These are phyloP conservation scores for Pharus latifolius DNA, from an alignment of 176 grass and related monocot species.

Conservation along the genomic window DNA sequence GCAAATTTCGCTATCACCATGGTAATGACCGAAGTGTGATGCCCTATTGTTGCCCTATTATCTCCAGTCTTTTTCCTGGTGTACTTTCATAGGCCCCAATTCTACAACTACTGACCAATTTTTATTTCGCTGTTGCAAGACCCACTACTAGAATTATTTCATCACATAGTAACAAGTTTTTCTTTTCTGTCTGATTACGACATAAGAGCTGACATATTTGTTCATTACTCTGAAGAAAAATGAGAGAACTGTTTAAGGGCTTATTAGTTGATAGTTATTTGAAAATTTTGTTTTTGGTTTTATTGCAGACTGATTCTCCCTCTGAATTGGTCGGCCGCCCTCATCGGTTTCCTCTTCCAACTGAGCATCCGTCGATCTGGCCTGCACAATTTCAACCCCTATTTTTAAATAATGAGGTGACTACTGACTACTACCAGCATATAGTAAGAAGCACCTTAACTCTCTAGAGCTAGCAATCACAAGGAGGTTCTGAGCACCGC, in stretches of 20 bases:
- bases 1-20: conserved; percentile 19
- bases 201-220: neutral
- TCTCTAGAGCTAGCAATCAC: neutral
- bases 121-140: neutral
- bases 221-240: neutral
- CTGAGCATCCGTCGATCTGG: conserved; percentile 46
- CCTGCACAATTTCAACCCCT: conserved; percentile 34
- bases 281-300: conserved; percentile 1
- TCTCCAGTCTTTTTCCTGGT: conserved; percentile 21
- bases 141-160: conserved; percentile 15
- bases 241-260: neutral
- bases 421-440: neutral
- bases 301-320: conserved; percentile 45
- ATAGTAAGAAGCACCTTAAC: neutral
- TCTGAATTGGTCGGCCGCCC: conserved; percentile 17
- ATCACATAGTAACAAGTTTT: conserved; percentile 1
- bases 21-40: conserved; percentile 22
- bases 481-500: neutral
- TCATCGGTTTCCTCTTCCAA: conserved; percentile 15
- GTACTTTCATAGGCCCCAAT: conserved; percentile 1
- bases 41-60: neutral
- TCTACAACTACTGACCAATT: conserved; percentile 9
- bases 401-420: conserved; percentile 64
- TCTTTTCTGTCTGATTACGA: conserved; percentile 6
- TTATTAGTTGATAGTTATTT: conserved; percentile 14